Conservation (phyloP, 768 basidiomycete species). For the Trametes cinnabarina region DNA sequence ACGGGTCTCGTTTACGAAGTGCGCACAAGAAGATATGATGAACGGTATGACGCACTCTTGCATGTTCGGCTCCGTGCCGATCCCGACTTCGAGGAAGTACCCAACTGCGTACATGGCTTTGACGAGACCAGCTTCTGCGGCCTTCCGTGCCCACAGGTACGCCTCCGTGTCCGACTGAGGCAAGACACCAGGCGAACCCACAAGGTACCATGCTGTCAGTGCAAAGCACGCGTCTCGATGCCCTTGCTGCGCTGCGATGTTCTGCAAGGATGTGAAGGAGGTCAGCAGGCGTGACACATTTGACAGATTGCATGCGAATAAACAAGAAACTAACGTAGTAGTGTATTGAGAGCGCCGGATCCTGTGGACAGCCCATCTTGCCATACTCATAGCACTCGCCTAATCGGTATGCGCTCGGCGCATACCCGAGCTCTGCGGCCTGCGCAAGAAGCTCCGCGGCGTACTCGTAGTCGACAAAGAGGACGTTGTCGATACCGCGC, state of each 20-base stretch:
- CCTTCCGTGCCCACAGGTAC: slow-evolving; percentile 94
- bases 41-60: slow-evolving; percentile 52
- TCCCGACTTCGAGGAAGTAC: slow-evolving; percentile 96
- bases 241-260: slow-evolving; percentile 96
- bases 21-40: slow-evolving; percentile 3
- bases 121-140: slow-evolving; percentile 85
- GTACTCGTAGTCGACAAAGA: slow-evolving; percentile 96
- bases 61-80: slow-evolving; percentile 68
- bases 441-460: slow-evolving; percentile 92
- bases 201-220: slow-evolving; percentile 98
- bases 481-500: slow-evolving; percentile 95
- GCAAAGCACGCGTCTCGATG: slow-evolving; percentile 98
- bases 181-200: slow-evolving; percentile 94
- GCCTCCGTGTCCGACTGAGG: slow-evolving; percentile 99
- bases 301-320: background rate
- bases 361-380: slow-evolving; percentile 96
- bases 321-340: slow-evolving; percentile 80
- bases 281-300: slow-evolving; percentile 2
- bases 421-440: slow-evolving; percentile 93
- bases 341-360: slow-evolving; percentile 95
- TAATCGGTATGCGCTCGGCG: slow-evolving; percentile 90
- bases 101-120: slow-evolving; percentile 99
- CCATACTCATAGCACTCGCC: slow-evolving; percentile 99
- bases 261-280: slow-evolving; percentile 44
- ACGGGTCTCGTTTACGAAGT: background rate